Conservation (phyloP, 176 grass and related monocot species). For the Oryza nivara region DNA sequence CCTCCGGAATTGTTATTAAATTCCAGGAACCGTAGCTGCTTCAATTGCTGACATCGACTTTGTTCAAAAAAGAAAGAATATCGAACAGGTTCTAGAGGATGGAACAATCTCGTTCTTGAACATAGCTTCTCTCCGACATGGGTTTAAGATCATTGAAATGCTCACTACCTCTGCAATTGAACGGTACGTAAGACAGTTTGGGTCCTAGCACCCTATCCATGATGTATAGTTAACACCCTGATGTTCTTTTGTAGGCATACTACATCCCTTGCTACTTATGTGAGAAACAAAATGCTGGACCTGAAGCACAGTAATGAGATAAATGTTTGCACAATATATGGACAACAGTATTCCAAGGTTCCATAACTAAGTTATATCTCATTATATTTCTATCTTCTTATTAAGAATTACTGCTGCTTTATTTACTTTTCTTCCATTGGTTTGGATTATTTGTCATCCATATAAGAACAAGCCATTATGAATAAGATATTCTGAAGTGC, state of each 20-base stretch:
- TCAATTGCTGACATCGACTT: slow-evolving; percentile 93
- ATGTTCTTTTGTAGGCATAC: slow-evolving; percentile 71
- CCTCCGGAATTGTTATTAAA: slow-evolving; percentile 35
- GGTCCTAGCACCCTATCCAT: slow-evolving; percentile 8
- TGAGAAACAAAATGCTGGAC: slow-evolving; percentile 70
- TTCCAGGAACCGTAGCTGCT: slow-evolving; percentile 85
- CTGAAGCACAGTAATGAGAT: slow-evolving; percentile 84
- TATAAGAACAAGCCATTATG: slow-evolving; percentile 16
- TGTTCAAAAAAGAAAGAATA: slow-evolving; percentile 73
- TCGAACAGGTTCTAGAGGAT: slow-evolving; percentile 90
- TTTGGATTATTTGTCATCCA: background rate
- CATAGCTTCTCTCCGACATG: slow-evolving; percentile 89
- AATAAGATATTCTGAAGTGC: slow-evolving; percentile 13
- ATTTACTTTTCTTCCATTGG: slow-evolving; percentile 4
- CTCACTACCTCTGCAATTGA: slow-evolving; percentile 73
- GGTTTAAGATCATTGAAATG: slow-evolving; percentile 72
- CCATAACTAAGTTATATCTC: background rate
- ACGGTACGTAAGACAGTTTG: slow-evolving; percentile 49
- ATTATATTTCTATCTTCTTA: slow-evolving; percentile 21
- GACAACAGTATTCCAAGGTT: slow-evolving; percentile 63
- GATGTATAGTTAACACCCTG: slow-evolving; percentile 15
- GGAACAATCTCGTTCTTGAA: slow-evolving; percentile 86
- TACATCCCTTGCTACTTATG: slow-evolving; percentile 66
- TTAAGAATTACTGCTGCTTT: background rate
- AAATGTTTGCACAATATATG: slow-evolving; percentile 80